These are phyloP conservation scores for Cryptosporidium tyzzeri DNA, from an alignment of 169 alveolate species.

Conservation along the genomic window DNA sequence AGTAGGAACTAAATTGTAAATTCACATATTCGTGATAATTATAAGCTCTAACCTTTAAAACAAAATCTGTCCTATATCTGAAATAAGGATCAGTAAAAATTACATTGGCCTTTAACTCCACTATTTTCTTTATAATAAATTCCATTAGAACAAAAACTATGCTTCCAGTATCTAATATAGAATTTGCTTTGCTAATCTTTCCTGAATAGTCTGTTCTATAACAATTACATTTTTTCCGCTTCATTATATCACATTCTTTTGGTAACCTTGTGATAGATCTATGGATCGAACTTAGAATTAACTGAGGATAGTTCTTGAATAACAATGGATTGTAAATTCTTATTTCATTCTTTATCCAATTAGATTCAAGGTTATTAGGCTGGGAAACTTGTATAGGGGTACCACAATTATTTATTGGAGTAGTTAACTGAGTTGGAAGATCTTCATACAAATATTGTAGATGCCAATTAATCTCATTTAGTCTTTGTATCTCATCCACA, in stretches of 20 bases:
- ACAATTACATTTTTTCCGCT: background rate
- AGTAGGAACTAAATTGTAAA: slow-evolving; percentile 34
- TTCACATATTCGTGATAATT: slow-evolving; percentile 57
- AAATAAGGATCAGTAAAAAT: slow-evolving; percentile 61
- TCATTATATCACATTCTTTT: slow-evolving; percentile 3
- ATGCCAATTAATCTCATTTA: slow-evolving; percentile 42
- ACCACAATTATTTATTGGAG: slow-evolving; percentile 67
- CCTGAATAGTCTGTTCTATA: background rate
- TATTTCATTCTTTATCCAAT: slow-evolving; percentile 43
- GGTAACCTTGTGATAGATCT: slow-evolving; percentile 35
- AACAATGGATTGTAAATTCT: slow-evolving; percentile 27
- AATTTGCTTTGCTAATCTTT: background rate
- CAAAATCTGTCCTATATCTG: slow-evolving; percentile 64
- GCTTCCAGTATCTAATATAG: slow-evolving; percentile 16
- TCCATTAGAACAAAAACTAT: slow-evolving; percentile 19
- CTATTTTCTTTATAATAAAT: slow-evolving; percentile 19
- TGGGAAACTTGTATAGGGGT: slow-evolving; percentile 35
- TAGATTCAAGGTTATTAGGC: background rate
- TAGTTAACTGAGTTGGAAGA: slow-evolving; percentile 11
- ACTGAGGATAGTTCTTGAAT: slow-evolving; percentile 30
- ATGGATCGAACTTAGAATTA: slow-evolving; percentile 46
- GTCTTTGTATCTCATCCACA: slow-evolving; percentile 55
- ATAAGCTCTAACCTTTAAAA: slow-evolving; percentile 15
- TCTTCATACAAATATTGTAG: slow-evolving; percentile 21
- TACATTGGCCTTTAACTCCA: slow-evolving; percentile 26